Conservation (phyloP, 1,139 yeast species). For the Meyerozyma smithsonii region DNA sequence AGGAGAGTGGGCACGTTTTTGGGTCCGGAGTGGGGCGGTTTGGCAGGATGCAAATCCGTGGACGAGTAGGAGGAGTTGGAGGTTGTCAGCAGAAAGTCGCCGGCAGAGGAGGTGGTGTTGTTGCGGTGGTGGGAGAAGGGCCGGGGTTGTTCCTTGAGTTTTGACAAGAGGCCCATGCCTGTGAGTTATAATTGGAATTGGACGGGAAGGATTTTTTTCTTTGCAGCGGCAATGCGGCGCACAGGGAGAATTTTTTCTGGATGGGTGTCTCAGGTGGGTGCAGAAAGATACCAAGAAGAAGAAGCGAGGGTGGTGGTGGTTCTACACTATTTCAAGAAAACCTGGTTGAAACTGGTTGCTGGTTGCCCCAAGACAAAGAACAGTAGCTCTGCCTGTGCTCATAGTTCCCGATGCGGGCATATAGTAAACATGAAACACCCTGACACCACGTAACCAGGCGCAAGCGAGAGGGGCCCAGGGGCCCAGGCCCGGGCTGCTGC, state of each 20-base stretch:
- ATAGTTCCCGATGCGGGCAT: background rate
- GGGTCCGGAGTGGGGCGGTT: background rate
- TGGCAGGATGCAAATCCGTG: background rate
- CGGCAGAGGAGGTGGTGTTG: background rate
- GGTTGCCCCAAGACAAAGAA: background rate
- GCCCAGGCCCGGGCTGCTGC: too few relatives aligned
- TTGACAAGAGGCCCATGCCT: background rate
- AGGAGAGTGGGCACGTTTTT: background rate
- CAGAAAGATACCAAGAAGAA: too few relatives aligned
- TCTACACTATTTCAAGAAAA: too few relatives aligned
- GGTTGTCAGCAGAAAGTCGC: slow-evolving; percentile 2
- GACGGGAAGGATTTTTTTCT: background rate
- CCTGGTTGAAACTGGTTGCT: background rate
- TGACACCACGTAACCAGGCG: too few relatives aligned
- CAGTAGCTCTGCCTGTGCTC: background rate
- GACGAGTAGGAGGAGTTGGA: slow-evolving; percentile 2
- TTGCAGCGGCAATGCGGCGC: slow-evolving; percentile 1
- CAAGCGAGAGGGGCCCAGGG: background rate
- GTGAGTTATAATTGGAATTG: background rate
- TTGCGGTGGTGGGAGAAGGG: background rate
- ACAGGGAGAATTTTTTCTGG: background rate
- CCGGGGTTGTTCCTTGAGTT: background rate
- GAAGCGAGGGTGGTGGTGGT: too few relatives aligned
- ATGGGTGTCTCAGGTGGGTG: too few relatives aligned
- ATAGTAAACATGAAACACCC: background rate